Percentiles rank a stretch among this genome's conserved stretches.
These are phyloP conservation scores for Ascochyta clinopodiicola DNA, from an alignment of 2,329 filamentous ascomycete genomes.

Conservation along the genomic window DNA sequence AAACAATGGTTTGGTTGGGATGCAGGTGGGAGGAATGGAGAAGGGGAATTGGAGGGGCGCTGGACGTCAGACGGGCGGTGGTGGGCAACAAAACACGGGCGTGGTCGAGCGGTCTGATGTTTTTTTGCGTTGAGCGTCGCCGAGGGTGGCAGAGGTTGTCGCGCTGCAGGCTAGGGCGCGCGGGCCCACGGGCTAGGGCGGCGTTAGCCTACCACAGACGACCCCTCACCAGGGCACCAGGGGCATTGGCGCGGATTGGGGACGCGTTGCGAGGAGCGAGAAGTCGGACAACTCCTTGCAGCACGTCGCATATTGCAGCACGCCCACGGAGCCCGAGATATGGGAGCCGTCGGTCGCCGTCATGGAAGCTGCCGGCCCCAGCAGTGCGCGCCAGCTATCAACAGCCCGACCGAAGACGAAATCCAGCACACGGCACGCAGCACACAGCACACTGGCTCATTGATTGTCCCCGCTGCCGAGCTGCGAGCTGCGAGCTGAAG, in stretches of 20 bases:
- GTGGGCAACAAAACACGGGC: neutral
- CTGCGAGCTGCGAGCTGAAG: neutral
- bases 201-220: neutral
- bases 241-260: neutral
- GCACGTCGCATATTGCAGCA: neutral
- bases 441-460: too few relatives aligned
- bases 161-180: constrained; percentile 28
- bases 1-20: too few relatives aligned
- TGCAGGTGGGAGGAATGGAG: constrained; percentile 11
- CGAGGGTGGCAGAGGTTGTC: constrained; percentile 30
- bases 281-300: neutral
- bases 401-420: neutral
- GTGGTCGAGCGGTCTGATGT: constrained; percentile 44
- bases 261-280: neutral
- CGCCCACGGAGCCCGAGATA: neutral
- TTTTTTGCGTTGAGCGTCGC: constrained; percentile 44
- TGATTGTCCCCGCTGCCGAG: constrained; percentile 5
- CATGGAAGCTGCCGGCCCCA: neutral
- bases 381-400: constrained; percentile 8
- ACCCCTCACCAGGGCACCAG: constrained; percentile 8
- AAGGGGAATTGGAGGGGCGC: constrained; percentile 1
- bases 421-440: too few relatives aligned
- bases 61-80: constrained; percentile 29
- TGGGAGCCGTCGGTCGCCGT: too few relatives aligned
- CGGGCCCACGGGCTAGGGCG: constrained; percentile 3